phyloP scores from a whole-genome alignment of 179 eudicot species.

The Nepenthes alata region DNA sequence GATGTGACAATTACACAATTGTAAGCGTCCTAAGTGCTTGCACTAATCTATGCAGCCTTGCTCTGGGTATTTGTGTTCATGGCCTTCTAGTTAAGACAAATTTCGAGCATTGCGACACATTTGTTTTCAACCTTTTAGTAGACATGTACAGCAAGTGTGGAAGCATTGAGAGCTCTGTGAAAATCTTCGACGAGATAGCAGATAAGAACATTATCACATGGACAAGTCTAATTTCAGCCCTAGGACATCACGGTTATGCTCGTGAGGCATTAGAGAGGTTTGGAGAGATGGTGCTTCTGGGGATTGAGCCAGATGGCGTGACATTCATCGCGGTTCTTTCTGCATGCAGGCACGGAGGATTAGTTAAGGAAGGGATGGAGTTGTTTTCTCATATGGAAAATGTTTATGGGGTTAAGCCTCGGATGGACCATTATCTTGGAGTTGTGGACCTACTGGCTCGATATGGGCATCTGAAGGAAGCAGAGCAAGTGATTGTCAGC shows the following conservation, averaged over 20 bases:
- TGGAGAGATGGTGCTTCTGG: slow-evolving; percentile 43
- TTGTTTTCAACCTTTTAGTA: slow-evolving; percentile 45
- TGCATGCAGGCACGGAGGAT: slow-evolving; percentile 65
- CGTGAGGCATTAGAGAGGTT: slow-evolving; percentile 43
- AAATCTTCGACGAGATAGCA: slow-evolving; percentile 29
- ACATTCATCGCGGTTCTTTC: slow-evolving; percentile 51
- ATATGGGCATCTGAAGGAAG: slow-evolving; percentile 51
- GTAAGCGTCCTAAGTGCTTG: slow-evolving; percentile 52
- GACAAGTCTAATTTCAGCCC: slow-evolving; percentile 53
- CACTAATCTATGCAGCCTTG: slow-evolving; percentile 42
- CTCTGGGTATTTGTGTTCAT: slow-evolving; percentile 57
- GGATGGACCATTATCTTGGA: slow-evolving; percentile 55
- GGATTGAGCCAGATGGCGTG: slow-evolving; percentile 44
- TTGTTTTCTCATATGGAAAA: slow-evolving; percentile 41
- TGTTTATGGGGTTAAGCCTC: slow-evolving; percentile 41
- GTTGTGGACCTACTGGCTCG: slow-evolving; percentile 53
- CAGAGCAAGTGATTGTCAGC: slow-evolving; percentile 39
- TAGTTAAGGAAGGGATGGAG: slow-evolving; percentile 54
- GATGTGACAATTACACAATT: slow-evolving; percentile 49
- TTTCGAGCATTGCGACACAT: slow-evolving; percentile 32
- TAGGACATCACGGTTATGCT: slow-evolving; percentile 55
- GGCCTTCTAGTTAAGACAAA: slow-evolving; percentile 44
- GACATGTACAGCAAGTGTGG: slow-evolving; percentile 87
- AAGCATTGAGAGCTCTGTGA: slow-evolving; percentile 33
- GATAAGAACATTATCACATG: slow-evolving; percentile 52